Conservation (phyloP, 352 stramenopile species). For the Globisporangium echinulatum region DNA sequence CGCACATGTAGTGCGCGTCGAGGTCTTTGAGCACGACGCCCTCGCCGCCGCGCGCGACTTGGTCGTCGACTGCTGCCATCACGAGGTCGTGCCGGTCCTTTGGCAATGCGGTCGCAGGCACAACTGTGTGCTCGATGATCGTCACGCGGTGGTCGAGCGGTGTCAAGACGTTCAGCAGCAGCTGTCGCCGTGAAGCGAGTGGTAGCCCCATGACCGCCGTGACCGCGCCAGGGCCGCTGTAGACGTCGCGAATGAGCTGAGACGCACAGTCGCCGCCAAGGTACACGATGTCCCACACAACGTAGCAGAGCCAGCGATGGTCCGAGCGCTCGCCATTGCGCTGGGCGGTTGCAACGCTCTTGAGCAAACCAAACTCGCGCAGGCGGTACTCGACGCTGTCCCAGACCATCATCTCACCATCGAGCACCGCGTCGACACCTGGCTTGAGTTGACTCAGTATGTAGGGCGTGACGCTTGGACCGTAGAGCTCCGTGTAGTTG, state of each 20-base stretch:
- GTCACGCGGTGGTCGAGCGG: conserved; percentile 67
- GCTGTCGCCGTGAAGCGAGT: conserved; percentile 42
- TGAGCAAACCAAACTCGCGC: conserved; percentile 76
- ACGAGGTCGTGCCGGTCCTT: conserved; percentile 75
- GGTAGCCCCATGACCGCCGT: conserved; percentile 72
- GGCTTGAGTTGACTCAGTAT: conserved; percentile 50
- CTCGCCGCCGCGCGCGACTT: conserved; percentile 70
- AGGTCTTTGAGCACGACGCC: conserved; percentile 83
- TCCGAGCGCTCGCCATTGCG: conserved; percentile 42
- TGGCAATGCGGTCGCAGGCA: conserved; percentile 50
- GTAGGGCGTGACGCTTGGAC: conserved; percentile 46
- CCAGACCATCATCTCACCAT: conserved; percentile 88
- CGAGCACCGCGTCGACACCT: conserved; percentile 68
- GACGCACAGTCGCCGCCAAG: conserved; percentile 35
- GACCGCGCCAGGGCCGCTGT: conserved; percentile 44
- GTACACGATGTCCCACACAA: conserved; percentile 84
- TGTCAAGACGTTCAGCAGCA: conserved; percentile 62
- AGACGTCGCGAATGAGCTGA: conserved; percentile 57
- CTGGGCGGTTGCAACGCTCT: conserved; percentile 67
- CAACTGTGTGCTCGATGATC: conserved; percentile 76
- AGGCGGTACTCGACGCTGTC: conserved; percentile 73
- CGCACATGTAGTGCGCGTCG: conserved; percentile 86
- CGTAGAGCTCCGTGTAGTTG: conserved; percentile 78
- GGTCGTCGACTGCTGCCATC: conserved; percentile 74
- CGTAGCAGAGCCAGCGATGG: conserved; percentile 70